Evolutionary conservation across 116 monocot genomes (phyloP).

Genomic region (Thalassia testudinum): DNA sequence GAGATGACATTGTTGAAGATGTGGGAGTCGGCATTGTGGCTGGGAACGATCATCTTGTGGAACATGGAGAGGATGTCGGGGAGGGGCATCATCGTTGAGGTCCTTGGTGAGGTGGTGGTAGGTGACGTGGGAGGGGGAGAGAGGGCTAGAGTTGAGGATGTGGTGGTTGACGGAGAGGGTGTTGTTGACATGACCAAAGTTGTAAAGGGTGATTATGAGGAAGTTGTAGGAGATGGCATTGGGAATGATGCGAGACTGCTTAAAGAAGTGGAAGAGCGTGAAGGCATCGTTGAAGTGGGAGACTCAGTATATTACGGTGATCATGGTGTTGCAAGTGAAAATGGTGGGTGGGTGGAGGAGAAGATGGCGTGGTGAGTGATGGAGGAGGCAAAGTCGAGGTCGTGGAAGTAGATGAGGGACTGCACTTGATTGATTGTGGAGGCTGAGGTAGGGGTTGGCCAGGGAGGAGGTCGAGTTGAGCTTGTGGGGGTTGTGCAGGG

Average conservation of each 20-base stretch:
- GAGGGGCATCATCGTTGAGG: conserved; percentile 30
- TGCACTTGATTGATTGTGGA: too few relatives aligned
- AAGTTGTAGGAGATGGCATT: conserved; percentile 58
- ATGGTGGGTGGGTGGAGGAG: too few relatives aligned
- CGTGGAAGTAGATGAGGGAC: too few relatives aligned
- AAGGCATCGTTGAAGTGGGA: too few relatives aligned
- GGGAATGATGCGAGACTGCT: conserved; percentile 32
- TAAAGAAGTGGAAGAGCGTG: conserved; percentile 30
- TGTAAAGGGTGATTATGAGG: conserved; percentile 41
- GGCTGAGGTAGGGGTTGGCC: too few relatives aligned
- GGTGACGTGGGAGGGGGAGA: conserved; percentile 55
- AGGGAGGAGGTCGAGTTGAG: too few relatives aligned
- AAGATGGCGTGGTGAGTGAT: too few relatives aligned
- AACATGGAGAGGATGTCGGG: conserved; percentile 45
- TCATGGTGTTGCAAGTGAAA: too few relatives aligned
- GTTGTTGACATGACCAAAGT: conserved; percentile 34
- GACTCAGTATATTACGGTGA: too few relatives aligned
- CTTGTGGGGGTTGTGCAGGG: too few relatives aligned
- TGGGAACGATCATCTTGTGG: conserved; percentile 48
- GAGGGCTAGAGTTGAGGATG: conserved; percentile 40
- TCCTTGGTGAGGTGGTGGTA: conserved; percentile 73
- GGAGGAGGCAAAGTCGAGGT: too few relatives aligned
- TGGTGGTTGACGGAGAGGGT: conserved; percentile 38
- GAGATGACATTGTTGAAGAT: conserved; percentile 58
- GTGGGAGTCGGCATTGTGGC: conserved; percentile 53